phyloP scores from a whole-genome alignment of 139 green algal species.

The Closterium sp. region DNA sequence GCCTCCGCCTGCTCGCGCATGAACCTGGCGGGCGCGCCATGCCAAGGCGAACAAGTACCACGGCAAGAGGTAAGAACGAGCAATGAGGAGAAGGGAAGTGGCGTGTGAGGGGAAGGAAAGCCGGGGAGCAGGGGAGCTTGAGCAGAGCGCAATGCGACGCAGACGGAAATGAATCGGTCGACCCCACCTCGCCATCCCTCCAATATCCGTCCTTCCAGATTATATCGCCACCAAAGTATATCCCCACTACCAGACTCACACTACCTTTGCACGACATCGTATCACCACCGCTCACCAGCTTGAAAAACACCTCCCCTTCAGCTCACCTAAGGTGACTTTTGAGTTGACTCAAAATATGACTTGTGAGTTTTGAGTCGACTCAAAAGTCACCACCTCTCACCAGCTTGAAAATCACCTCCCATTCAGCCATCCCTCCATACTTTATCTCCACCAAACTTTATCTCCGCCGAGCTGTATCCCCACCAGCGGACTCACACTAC shows the following conservation, averaged over 20 bases:
- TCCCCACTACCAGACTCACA: background rate
- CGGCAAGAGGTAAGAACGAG: background rate
- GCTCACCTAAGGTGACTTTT: background rate
- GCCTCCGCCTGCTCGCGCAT: slow-evolving; percentile 9
- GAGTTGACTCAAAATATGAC: background rate
- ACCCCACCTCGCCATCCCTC: background rate
- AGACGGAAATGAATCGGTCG: background rate
- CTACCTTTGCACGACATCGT: background rate
- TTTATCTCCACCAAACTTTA: no score
- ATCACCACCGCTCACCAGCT: no score
- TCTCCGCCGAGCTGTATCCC: no score
- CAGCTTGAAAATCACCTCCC: no score
- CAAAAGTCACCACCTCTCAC: background rate
- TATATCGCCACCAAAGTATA: no score
- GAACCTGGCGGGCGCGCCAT: background rate
- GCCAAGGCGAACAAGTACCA: background rate
- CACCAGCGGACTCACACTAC: background rate
- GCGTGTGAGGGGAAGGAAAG: background rate
- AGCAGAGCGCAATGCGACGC: background rate
- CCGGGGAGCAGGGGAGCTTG: background rate
- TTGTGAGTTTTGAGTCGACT: background rate
- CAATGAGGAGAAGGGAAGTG: background rate
- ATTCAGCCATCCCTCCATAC: no score
- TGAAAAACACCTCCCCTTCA: background rate
- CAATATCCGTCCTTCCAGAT: no score